Evolutionary conservation across 148 eudicot species (phyloP).

Genomic region (Rhododendron williamsianum): DNA sequence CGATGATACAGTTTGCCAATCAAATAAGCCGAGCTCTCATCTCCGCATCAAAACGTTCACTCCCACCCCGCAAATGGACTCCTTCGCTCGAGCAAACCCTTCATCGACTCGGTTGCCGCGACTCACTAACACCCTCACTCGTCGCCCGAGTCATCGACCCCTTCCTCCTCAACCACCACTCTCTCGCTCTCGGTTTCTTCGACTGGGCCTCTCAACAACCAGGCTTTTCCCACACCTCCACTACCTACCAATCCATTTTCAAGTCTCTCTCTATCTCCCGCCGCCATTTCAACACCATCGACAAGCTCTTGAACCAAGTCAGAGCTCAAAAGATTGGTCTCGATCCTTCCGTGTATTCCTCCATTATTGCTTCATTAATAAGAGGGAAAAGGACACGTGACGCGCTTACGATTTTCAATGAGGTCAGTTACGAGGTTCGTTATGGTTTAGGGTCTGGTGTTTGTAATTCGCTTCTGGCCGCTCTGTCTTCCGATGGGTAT

Average conservation of each 20-base stretch:
- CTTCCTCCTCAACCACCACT: constrained; percentile 62
- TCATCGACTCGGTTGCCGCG: constrained; percentile 51
- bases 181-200: constrained; percentile 82
- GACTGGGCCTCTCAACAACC: constrained; percentile 91
- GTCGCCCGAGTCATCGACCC: constrained; percentile 86
- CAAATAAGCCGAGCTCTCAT: constrained; percentile 55
- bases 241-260: constrained; percentile 49
- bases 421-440: constrained; percentile 11
- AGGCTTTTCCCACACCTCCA: constrained; percentile 51
- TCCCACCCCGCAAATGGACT: constrained; percentile 40
- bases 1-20: constrained; percentile 29
- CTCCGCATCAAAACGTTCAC: constrained; percentile 33
- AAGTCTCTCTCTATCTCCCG: constrained; percentile 59
- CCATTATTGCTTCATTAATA: constrained; percentile 32
- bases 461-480: constrained; percentile 64
- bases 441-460: constrained; percentile 38
- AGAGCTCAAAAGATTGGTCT: constrained; percentile 30
- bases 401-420: constrained; percentile 40
- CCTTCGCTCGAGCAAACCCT: constrained; percentile 64
- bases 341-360: constrained; percentile 34
- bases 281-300: constrained; percentile 47
- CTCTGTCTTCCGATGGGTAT: constrained; percentile 49
- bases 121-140: constrained; percentile 53
- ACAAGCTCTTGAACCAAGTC: constrained; percentile 48
- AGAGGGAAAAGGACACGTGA: constrained; percentile 31